Base-by-base conservation (phyloP, 1,139 yeast genomes). In the Suhomyces wounanorum region DNA sequence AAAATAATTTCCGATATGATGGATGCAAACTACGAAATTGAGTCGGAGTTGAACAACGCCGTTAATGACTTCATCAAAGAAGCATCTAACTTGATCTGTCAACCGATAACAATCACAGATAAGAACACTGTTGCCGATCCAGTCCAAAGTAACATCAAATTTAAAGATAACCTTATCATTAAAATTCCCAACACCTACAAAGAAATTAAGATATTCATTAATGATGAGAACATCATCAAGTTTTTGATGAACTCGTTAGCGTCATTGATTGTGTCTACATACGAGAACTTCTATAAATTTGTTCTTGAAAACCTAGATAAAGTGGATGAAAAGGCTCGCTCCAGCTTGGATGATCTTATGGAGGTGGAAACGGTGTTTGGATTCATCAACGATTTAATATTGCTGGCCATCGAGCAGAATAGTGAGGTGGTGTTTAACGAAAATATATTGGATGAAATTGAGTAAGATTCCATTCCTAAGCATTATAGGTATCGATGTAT, bases 1-100 rank as follows among this genome's bases (percentile, higher is more conserved):
- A 84, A 82, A 55, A 89, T 90, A n/a, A 87, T 89, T 11, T 86
- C 84, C 60, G 87, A 89, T 64, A 87, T 87, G 89, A 81, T 86
- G 45, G 97, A 92, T 67, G 96, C 96, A 21, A 83, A 89, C 57
- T 77, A 69, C 44, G 97, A 91, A 65, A 74, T 91, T 37, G 89
- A 87, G 58, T 75, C 83, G 17, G 92, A 87, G 58, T 75, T 92
- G 55, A 79, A 92, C 56, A 83, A 82, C 55, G 75, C 85, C 1
- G 89, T 90, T 18, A 87, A 85, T 54, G 83, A 79, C 25, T 84
- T 89, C 49, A 72, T 81, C 21, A 67, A 73, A 21, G 73, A 72
- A 17, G 71, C 78, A 41, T 63, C 76, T 8, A 69, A 70, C 46
- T 56, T 59, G 3, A 68, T 79, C 28, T 68, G 74, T 41, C 69